Evolutionary conservation across 805 yeast genomes (phyloP), one percentile per base, ranked within the genome.

Genomic region (Sugiyamaella chiloensis): DNA sequence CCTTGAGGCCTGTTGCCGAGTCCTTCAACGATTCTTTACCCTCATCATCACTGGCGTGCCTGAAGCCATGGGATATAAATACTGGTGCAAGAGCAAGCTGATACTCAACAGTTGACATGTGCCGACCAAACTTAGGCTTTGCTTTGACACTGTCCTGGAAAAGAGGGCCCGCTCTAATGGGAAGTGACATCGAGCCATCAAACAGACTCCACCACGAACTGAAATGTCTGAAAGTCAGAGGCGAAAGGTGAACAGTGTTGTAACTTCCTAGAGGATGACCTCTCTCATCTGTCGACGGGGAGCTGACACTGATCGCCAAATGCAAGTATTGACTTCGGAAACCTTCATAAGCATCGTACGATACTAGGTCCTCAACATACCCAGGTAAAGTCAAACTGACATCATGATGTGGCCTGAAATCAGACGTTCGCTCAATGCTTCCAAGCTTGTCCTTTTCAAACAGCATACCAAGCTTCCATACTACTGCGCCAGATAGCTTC

Each of bases 191-290:
- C 47, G 83, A 81, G 21, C 91, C 83, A n/a, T 83, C 76, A 64
- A 91, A 91, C 54, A 86, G 75, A 27, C 68, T 66, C 96, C 96
- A 90, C 98, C 98, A 93, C 3, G 65, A 61, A 59, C 80, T 81
- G 67, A 93, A 89, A 51, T 81, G 85, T 5, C 68, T 61, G 55
- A 91, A 72, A 0, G 82, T 75, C 3, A 70, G 70, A 1, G 96
- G 96, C 2, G 89, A 74, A 44, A 91, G 66, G 61, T 90, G 95
- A 39, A 86, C 74, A 1, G 89, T 73, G 65, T 90, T 91, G 56
- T 81, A 81, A 21, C 48, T 35, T 12, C 30, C 12, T 12, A 40
- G 47, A 7, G 40, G 19, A 2, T 34, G 34, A 11, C 24, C 20
- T 3, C 26, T 24, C 9, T 27, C 17, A 11, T 42, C 31, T n/a